These are phyloP conservation scores for Echeveria elegans DNA, from an alignment of 164 flowering plant species.

Conservation along the genomic window DNA sequence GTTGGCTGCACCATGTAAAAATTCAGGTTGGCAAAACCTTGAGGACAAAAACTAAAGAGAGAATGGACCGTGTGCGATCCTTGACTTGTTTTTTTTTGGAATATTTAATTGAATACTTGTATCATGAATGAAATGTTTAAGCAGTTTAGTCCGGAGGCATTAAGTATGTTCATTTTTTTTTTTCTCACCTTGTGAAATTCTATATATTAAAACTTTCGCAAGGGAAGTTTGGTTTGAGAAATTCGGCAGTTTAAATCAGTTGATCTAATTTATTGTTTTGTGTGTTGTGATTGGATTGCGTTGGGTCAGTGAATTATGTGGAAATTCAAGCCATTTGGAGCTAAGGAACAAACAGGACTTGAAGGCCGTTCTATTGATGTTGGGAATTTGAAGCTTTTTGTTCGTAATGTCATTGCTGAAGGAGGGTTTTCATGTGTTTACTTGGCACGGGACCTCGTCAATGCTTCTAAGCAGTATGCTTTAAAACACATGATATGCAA, in stretches of 20 bases:
- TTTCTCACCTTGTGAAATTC: neutral
- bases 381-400: conserved; percentile 69
- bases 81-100: neutral
- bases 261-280: neutral
- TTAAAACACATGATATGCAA: conserved; percentile 90
- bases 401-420: conserved; percentile 77
- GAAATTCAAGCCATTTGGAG: conserved; percentile 84
- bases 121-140: neutral
- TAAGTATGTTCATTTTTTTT: neutral
- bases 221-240: neutral
- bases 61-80: too few species aligned
- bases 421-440: conserved; percentile 98
- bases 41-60: too few species aligned
- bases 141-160: neutral
- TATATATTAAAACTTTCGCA: neutral
- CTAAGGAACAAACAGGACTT: conserved; percentile 74
- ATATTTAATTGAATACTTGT: neutral
- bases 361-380: conserved; percentile 84
- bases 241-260: neutral
- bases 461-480: conserved; percentile 80
- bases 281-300: neutral
- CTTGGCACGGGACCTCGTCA: conserved; percentile 58
- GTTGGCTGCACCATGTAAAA: neutral
- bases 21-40: neutral
- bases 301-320: conserved; percentile 39